A percentile compares a stretch with the other conserved stretches of the same genome.
These are phyloP conservation scores for Colletotrichum plurivorum DNA, from an alignment of 2,329 filamentous ascomycete genomes.

Conservation along the genomic window DNA sequence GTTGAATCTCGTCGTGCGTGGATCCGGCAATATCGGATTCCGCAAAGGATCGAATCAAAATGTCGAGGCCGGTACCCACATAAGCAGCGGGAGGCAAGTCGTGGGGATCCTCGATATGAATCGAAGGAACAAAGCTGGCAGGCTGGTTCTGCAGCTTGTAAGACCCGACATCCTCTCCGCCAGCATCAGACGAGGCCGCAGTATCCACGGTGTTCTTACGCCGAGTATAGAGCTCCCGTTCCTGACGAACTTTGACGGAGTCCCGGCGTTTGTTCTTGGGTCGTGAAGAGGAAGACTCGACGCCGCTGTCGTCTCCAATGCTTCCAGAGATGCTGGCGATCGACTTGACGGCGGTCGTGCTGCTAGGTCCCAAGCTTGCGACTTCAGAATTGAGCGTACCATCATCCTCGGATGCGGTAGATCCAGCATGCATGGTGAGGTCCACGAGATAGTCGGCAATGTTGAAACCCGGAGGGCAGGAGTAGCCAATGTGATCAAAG, in stretches of 20 bases:
- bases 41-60: conserved; percentile 82
- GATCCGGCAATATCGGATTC: conserved; percentile 82
- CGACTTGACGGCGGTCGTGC: conserved; percentile 89
- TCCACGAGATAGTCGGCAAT: conserved; percentile 99
- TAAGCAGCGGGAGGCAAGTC: conserved; percentile 72
- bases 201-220: conserved; percentile 77
- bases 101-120: conserved; percentile 79
- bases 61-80: conserved; percentile 83
- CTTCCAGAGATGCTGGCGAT: conserved; percentile 86
- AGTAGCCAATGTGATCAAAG: conserved; percentile 92
- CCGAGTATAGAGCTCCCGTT: conserved; percentile 90
- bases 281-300: conserved; percentile 72
- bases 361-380: conserved; percentile 83
- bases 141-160: conserved; percentile 67
- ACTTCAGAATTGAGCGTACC: conserved; percentile 68
- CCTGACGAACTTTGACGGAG: conserved; percentile 88
- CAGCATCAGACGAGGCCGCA: conserved; percentile 71
- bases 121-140: conserved; percentile 62
- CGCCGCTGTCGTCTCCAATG: conserved; percentile 76
- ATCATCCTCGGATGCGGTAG: conserved; percentile 72
- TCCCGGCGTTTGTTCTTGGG: conserved; percentile 80
- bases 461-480: conserved; percentile 96
- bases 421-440: conserved; percentile 94
- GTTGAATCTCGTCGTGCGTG: conserved; percentile 83
- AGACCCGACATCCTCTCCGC: conserved; percentile 63